Evolutionary conservation across 768 basidiomycete species (phyloP).

Genomic region (Lactarius tabidus): DNA sequence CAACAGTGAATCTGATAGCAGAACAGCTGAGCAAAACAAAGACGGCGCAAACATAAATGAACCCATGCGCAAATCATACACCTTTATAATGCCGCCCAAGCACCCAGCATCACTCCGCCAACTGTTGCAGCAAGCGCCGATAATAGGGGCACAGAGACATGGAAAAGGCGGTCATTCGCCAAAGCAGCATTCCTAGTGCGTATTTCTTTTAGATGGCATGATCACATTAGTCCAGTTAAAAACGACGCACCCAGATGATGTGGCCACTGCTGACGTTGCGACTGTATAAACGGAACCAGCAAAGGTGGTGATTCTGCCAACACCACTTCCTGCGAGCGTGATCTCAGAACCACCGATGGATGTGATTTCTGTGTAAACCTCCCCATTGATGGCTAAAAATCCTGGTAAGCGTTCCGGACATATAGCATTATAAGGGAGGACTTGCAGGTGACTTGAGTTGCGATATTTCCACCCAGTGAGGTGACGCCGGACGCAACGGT

Average conservation of each 20-base stretch:
- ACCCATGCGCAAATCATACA: neutral
- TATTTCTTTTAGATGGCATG: neutral
- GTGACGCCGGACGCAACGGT: slow-evolving; percentile 1
- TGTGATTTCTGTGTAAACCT: slow-evolving; percentile 22
- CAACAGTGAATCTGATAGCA: too few relatives aligned
- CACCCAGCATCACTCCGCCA: slow-evolving; percentile 22
- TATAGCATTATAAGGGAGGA: neutral
- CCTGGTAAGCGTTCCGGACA: neutral
- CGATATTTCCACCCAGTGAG: neutral
- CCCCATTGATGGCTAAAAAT: slow-evolving; percentile 16
- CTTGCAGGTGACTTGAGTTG: slow-evolving; percentile 23
- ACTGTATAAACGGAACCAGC: slow-evolving; percentile 24
- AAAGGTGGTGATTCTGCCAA: slow-evolving; percentile 21
- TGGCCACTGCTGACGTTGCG: slow-evolving; percentile 14
- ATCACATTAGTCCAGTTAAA: too few relatives aligned
- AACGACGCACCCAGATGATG: neutral
- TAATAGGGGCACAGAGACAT: slow-evolving; percentile 7
- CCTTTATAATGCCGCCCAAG: slow-evolving; percentile 12
- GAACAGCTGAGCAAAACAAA: too few relatives aligned
- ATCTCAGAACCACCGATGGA: slow-evolving; percentile 21
- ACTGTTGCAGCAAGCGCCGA: slow-evolving; percentile 18
- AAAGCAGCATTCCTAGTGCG: slow-evolving; percentile 2
- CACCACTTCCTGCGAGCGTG: slow-evolving; percentile 23
- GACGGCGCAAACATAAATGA: neutral
- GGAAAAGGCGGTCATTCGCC: slow-evolving; percentile 4